phyloP scores from a whole-genome alignment of 495 filamentous ascomycete genomes.

The Eremomyces bilateralis region DNA sequence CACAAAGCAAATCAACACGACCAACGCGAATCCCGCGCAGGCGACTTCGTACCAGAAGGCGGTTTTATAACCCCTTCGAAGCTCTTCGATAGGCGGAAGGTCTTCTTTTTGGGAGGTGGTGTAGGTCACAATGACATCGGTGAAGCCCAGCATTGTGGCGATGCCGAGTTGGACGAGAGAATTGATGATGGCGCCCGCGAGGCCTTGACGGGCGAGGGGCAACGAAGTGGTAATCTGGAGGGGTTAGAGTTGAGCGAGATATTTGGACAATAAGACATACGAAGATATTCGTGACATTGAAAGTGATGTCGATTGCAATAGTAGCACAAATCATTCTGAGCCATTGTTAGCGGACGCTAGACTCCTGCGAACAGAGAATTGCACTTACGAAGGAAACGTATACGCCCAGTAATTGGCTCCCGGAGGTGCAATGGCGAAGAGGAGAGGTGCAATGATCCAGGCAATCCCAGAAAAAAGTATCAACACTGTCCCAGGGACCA shows the following conservation, averaged over 20 bases:
- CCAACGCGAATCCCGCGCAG: slow-evolving; percentile 29
- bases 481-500: slow-evolving; percentile 46
- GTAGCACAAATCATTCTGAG: slow-evolving; percentile 68
- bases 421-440: slow-evolving; percentile 50
- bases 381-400: slow-evolving; percentile 3
- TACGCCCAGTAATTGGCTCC: slow-evolving; percentile 22
- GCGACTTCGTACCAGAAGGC: slow-evolving; percentile 50
- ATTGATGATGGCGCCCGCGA: slow-evolving; percentile 52
- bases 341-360: slow-evolving; percentile 32
- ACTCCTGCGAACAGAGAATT: slow-evolving; percentile 1
- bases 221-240: slow-evolving; percentile 17
- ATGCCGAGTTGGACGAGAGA: slow-evolving; percentile 58
- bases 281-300: slow-evolving; percentile 68
- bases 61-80: slow-evolving; percentile 32
- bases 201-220: slow-evolving; percentile 45
- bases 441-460: slow-evolving; percentile 38
- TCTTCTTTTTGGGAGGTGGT: slow-evolving; percentile 22
- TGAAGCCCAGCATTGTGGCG: slow-evolving; percentile 55
- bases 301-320: slow-evolving; percentile 64
- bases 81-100: too few relatives aligned
- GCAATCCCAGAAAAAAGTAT: slow-evolving; percentile 45
- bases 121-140: slow-evolving; percentile 42
- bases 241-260: slow-evolving; percentile 37
- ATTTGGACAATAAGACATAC: not conserved
- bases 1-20: slow-evolving; percentile 38